A percentile compares a stretch with the other conserved stretches of the same genome.
Conservation (phyloP, 208 protist genomes). For the Trypanosoma caninum region DNA sequence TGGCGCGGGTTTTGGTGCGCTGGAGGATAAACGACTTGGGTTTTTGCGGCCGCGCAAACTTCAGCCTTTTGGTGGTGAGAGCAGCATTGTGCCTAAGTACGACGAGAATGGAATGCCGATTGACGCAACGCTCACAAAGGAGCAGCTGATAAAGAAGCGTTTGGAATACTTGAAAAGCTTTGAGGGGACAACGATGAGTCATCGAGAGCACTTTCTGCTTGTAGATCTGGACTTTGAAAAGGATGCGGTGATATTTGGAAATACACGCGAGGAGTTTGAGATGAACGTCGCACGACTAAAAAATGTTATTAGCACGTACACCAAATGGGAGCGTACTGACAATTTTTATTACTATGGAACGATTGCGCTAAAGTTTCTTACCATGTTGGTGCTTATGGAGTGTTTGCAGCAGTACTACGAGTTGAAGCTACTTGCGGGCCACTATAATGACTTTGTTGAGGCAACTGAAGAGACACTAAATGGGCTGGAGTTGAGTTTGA, state of each 20-base stretch:
- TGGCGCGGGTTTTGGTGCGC: slow-evolving; percentile 77
- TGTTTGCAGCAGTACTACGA: slow-evolving; percentile 80
- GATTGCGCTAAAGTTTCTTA: slow-evolving; percentile 57
- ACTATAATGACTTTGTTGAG: slow-evolving; percentile 76
- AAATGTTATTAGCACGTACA: slow-evolving; percentile 77
- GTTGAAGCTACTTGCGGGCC: slow-evolving; percentile 47
- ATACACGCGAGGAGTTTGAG: slow-evolving; percentile 80
- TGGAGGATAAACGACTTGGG: slow-evolving; percentile 77
- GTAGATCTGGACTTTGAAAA: slow-evolving; percentile 86
- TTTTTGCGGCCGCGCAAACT: slow-evolving; percentile 73
- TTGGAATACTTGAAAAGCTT: slow-evolving; percentile 81
- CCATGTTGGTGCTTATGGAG: slow-evolving; percentile 71
- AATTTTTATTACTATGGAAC: slow-evolving; percentile 86
- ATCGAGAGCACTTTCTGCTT: slow-evolving; percentile 83
- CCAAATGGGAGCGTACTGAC: slow-evolving; percentile 79
- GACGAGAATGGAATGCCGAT: slow-evolving; percentile 68
- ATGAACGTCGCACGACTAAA: slow-evolving; percentile 76
- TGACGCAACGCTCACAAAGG: slow-evolving; percentile 53
- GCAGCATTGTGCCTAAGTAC: slow-evolving; percentile 59
- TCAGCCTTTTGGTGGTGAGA: slow-evolving; percentile 50
- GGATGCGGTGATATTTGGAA: slow-evolving; percentile 79
- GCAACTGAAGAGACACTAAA: slow-evolving; percentile 55
- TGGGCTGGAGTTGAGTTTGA: slow-evolving; percentile 29
- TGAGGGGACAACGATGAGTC: slow-evolving; percentile 73
- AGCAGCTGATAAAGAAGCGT: slow-evolving; percentile 62